These are phyloP conservation scores for Fusarium hostae DNA, from an alignment of 2,329 filamentous ascomycete species.

Conservation along the genomic window DNA sequence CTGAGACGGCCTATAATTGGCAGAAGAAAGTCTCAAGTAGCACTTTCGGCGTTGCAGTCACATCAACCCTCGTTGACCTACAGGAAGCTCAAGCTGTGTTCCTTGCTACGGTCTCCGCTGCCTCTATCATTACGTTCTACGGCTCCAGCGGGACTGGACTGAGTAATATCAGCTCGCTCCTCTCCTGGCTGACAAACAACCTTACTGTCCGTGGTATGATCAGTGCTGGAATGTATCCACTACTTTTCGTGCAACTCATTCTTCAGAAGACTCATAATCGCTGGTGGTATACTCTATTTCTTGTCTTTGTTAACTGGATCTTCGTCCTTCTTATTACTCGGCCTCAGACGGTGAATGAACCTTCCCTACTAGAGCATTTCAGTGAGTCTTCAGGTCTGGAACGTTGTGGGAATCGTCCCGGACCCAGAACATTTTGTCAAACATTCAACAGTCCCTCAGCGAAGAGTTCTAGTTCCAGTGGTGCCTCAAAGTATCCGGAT, in stretches of 20 bases:
- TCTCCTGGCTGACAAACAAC: constrained; percentile 6
- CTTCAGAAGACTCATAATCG: background rate
- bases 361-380: background rate
- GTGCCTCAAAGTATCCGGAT: too few relatives aligned
- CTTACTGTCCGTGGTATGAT: background rate
- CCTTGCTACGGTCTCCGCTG: too few relatives aligned
- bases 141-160: background rate
- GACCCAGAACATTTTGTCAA: constrained; percentile 10
- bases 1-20: accelerated
- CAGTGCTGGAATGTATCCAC: background rate
- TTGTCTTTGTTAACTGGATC: background rate
- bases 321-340: background rate
- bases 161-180: background rate
- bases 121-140: background rate
- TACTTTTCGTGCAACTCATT: background rate
- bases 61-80: background rate
- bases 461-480: accelerated
- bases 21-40: accelerated
- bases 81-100: constrained; percentile 19
- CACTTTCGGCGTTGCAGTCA: background rate
- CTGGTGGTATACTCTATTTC: background rate
- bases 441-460: background rate
- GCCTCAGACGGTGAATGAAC: accelerated
- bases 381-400: accelerated
- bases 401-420: background rate